phyloP scores from a whole-genome alignment of 2,329 filamentous ascomycete species.

The Lasiodiplodia sp. region DNA sequence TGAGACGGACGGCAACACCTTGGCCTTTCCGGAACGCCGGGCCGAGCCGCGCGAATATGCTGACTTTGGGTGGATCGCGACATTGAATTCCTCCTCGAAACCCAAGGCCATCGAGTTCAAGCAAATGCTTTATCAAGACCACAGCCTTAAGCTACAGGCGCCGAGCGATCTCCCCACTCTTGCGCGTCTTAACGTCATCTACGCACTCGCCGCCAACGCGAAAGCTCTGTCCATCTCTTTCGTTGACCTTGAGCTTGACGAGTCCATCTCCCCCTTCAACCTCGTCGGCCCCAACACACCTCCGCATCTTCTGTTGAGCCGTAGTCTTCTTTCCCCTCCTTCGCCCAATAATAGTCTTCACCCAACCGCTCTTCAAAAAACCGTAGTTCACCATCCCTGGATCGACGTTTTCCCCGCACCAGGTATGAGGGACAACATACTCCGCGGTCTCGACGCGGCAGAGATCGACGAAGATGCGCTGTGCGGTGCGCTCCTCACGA shows the following conservation, averaged over 20 bases:
- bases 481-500: not conserved
- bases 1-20: too few species aligned
- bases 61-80: too few species aligned
- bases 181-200: too few species aligned
- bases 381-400: constrained; percentile 51
- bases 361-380: constrained; percentile 50
- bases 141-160: too few species aligned
- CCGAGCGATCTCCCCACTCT: too few species aligned
- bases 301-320: not conserved
- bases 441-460: constrained; percentile 45
- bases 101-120: too few species aligned
- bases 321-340: not conserved
- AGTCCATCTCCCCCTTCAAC: not conserved
- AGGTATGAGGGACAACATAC: constrained; percentile 51
- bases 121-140: too few species aligned
- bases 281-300: not conserved
- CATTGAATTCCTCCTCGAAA: too few species aligned
- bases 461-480: constrained; percentile 11
- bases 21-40: too few species aligned
- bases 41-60: too few species aligned
- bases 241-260: not conserved
- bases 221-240: not conserved
- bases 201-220: not conserved
- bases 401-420: constrained; percentile 49
- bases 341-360: constrained; percentile 35